Base-by-base conservation (phyloP, 2,329 filamentous ascomycete species). In the Arthrobotrys conoides region DNA sequence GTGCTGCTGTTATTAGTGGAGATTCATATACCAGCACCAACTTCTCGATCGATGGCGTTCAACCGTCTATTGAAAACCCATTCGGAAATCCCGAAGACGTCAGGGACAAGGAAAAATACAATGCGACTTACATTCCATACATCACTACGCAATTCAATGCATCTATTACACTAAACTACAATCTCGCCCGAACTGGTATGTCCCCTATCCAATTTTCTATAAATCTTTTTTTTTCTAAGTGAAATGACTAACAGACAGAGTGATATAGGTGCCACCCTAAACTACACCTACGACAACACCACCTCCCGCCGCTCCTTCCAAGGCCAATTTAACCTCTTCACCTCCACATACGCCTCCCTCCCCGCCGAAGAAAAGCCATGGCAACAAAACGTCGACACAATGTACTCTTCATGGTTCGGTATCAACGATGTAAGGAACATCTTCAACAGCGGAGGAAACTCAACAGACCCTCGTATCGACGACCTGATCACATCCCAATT, bases 341-440 rank as follows among this genome's bases (percentile, higher is more conserved):
- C 30, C 2, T 46, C 38, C 10, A n/a, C 9, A 24, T 65, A 65
- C 22, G 61, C 41, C 4, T 48, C 41, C 18, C 61, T 46, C 3
- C 61, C 61, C 1, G 6, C 3, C 3, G 33, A 61, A 14, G 16
- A 46, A 65, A 30, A 41, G 16, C 82, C 1, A 57, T 70, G 3
- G 86, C 85, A 44, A 85, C 83, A 80, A 0, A 81, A 83, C 4
- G 64, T 76, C 1, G 83, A 86, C 65, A 83, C 86, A 0, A 70
- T 88, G 1, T 87, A 86, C 57, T 84, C 84, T 0, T 80, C 88
- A 6, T 88, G 87, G 84, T 87, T 89, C 27, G 88, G 88, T 0
- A 87, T 89, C 69, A 89, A 89, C 59, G 87, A 88, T 71, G 85
- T 89, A 0, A 87, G 20, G 5, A 14, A n/a, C 2, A 27, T 65